Conservation (phyloP, 331 rosid genomes). For the Malus hybrid region DNA sequence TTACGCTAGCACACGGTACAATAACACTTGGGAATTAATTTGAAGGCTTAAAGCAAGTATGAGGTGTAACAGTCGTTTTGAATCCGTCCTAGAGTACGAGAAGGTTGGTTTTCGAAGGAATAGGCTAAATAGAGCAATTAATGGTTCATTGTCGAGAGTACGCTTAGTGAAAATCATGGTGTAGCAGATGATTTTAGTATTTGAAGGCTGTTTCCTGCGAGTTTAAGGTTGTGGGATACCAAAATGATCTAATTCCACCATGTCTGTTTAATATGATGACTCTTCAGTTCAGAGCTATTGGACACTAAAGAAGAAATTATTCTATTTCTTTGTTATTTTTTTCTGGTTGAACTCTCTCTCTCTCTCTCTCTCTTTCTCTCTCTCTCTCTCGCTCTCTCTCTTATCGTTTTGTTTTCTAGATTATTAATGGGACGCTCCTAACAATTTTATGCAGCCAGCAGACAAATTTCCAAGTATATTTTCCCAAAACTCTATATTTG, state of each 20-base stretch:
- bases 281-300: not conserved
- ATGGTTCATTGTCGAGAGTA: not conserved
- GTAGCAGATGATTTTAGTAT: not conserved
- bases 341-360: not conserved
- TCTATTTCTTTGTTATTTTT: not conserved
- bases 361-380: not conserved
- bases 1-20: not conserved
- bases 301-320: not conserved
- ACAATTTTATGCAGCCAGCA: conserved; percentile 50
- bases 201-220: not conserved
- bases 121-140: not conserved
- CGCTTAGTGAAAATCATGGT: not conserved
- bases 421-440: conserved; percentile 4
- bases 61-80: not conserved
- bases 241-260: not conserved
- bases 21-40: not conserved
- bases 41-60: not conserved
- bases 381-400: not conserved
- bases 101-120: not conserved
- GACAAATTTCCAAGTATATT: conserved; percentile 62
- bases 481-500: conserved; percentile 56
- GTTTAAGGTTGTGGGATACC: not conserved
- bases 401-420: not conserved
- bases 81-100: not conserved
- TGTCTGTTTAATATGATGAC: not conserved